phyloP scores from a whole-genome alignment of 2,329 filamentous ascomycete genomes.

The Claviceps sorghi region DNA sequence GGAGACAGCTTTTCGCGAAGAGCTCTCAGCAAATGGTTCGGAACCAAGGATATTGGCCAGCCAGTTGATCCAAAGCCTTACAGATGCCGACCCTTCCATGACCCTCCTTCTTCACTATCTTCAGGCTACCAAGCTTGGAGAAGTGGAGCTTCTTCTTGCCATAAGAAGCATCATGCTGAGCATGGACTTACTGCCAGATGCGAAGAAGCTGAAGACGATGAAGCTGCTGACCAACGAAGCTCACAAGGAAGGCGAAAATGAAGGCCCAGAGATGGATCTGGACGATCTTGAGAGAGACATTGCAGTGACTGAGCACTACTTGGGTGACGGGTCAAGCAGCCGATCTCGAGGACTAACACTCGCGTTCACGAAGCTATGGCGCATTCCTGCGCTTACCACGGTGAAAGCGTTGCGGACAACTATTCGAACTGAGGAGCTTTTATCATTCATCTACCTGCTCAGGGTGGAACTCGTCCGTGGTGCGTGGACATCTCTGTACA shows the following conservation, averaged over 20 bases:
- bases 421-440: slow-evolving; percentile 51
- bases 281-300: slow-evolving; percentile 51
- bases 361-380: slow-evolving; percentile 55
- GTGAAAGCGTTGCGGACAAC: slow-evolving; percentile 48
- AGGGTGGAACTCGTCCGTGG: slow-evolving; percentile 60
- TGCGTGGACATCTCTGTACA: slow-evolving; percentile 60
- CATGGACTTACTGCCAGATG: slow-evolving; percentile 42
- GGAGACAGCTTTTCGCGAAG: slow-evolving; percentile 39
- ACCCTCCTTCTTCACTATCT: slow-evolving; percentile 52
- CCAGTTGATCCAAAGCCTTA: slow-evolving; percentile 47
- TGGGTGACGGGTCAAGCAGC: slow-evolving; percentile 48
- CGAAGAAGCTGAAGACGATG: slow-evolving; percentile 16
- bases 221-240: slow-evolving; percentile 19
- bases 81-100: slow-evolving; percentile 53
- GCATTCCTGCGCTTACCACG: slow-evolving; percentile 45
- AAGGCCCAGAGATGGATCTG: slow-evolving; percentile 36
- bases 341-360: slow-evolving; percentile 51
- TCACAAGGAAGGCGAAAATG: slow-evolving; percentile 11
- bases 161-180: slow-evolving; percentile 55
- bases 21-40: slow-evolving; percentile 27
- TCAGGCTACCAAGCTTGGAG: slow-evolving; percentile 47
- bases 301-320: slow-evolving; percentile 50
- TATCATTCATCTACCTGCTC: slow-evolving; percentile 58
- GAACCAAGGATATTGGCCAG: slow-evolving; percentile 37
- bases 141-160: slow-evolving; percentile 51